phyloP scores from a whole-genome alignment of 1,284 basidiomycete genomes.

The Marasmius tenuissimus region DNA sequence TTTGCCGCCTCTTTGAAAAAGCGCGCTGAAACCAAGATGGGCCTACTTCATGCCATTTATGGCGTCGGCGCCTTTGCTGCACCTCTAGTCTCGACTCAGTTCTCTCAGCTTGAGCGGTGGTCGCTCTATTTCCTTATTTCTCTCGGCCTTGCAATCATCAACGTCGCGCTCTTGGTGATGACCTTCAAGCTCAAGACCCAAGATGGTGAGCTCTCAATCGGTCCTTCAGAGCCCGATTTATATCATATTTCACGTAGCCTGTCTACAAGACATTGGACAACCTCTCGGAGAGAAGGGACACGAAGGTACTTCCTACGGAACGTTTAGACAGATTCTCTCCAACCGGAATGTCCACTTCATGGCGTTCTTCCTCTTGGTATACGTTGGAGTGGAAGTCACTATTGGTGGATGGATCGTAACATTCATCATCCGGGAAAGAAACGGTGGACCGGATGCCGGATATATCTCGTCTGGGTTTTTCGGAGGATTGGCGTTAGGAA shows the following conservation, averaged over 20 bases:
- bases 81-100: conserved; percentile 70
- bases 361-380: conserved; percentile 63
- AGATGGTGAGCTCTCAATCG: conserved; percentile 38
- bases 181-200: conserved; percentile 55
- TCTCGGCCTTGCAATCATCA: conserved; percentile 51
- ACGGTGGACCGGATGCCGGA: conserved; percentile 37
- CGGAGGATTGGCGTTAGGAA: conserved; percentile 26
- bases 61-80: conserved; percentile 60
- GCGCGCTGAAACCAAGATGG: conserved; percentile 38
- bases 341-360: conserved; percentile 47
- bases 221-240: background rate
- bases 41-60: conserved; percentile 52
- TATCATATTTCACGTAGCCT: conserved; percentile 28
- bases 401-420: conserved; percentile 69
- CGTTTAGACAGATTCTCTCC: conserved; percentile 57
- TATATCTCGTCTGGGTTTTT: conserved; percentile 52
- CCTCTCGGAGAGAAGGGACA: conserved; percentile 27
- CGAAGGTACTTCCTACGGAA: conserved; percentile 19
- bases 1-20: conserved; percentile 38
- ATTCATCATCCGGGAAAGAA: conserved; percentile 48
- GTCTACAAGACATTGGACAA: conserved; percentile 40
- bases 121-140: conserved; percentile 66
- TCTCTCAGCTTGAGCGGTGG: conserved; percentile 50
- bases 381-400: conserved; percentile 69
- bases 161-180: conserved; percentile 35